Evolutionary conservation across 495 filamentous ascomycete species (phyloP), one percentile per base, ranked within the genome.

Genomic region (Oleoguttula mirabilis): DNA sequence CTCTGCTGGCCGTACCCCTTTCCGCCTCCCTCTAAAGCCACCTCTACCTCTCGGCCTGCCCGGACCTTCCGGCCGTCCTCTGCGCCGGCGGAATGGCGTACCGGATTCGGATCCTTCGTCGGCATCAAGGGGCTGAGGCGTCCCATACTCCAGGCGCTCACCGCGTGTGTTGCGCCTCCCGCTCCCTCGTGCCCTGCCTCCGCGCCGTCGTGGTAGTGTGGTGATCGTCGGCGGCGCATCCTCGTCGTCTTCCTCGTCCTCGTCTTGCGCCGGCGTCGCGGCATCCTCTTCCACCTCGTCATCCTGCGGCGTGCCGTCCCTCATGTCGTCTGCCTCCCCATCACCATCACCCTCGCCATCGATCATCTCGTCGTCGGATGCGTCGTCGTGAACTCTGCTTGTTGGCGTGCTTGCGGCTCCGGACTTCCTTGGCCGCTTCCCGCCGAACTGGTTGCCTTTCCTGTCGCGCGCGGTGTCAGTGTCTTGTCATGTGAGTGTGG

Each of bases 1-100:
- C 52, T 90, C 83, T 10, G 73, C 78, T 15, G 84, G 78, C 4
- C 19, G 24, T 2, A 80, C 82, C 27, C 82, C 83, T 37, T 82
- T 73, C 36, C 79, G 75, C 24, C 69, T 66, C 65, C 79, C 80
- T 41, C 79, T 65, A 30, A 76, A 76, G 3, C 84, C 84, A 43
- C 82, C 82, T 24, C 49, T 41, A 16, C 48, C 43, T 16, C 49
- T 28, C 10, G 32, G 34, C 4, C 39, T 17, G 10, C 75, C 70
- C 39, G 69, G 60, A 51, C 72, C 73, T 36, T 80, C 70, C 45
- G 86, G 81, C 30, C 86, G 71, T 28, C 84, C 79, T 47, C 75
- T 73, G 45, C 76, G 71, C 41, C 76, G 68, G 59, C 72, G 76
- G 15, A 66, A 64, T 3, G 64, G 87, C 47, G 77, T 80, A 36